Conservation (phyloP, 768 basidiomycete genomes). For the Suillus brevipes region DNA sequence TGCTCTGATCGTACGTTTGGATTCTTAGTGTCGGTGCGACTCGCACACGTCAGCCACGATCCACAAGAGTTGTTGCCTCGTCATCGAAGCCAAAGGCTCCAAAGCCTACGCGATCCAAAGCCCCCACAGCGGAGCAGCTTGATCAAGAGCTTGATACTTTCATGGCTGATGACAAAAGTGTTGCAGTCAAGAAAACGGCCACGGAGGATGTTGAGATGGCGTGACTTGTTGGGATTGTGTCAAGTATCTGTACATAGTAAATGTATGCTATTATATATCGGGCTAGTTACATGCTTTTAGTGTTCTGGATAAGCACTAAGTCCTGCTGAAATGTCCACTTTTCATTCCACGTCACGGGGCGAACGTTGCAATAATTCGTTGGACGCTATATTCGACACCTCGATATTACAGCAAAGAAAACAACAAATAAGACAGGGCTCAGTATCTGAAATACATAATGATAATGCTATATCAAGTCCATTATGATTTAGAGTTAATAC, state of each 20-base stretch:
- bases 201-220: conserved; percentile 58
- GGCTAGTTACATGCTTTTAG: not conserved
- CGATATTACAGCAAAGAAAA: not conserved
- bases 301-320: not conserved
- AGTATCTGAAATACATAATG: not conserved
- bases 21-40: conserved; percentile 40
- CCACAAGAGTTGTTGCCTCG: conserved; percentile 13
- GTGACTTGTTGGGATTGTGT: conserved; percentile 15
- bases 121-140: conserved; percentile 78
- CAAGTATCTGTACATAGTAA: not conserved
- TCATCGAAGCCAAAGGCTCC: conserved; percentile 28
- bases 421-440: not conserved
- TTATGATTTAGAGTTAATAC: not conserved
- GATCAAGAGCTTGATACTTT: conserved; percentile 89
- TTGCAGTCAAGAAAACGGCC: conserved; percentile 17
- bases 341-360: not conserved
- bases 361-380: too few species aligned
- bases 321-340: too few species aligned
- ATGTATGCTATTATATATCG: conserved; percentile 7
- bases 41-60: conserved; percentile 37
- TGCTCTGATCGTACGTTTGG: not conserved
- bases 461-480: not conserved
- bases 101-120: conserved; percentile 44
- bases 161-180: conserved; percentile 59
- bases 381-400: too few species aligned